A percentile compares a stretch with the other conserved stretches of the same genome.
phyloP scores from a whole-genome alignment of 2,329 filamentous ascomycete species.

The Lomentospora prolificans region DNA sequence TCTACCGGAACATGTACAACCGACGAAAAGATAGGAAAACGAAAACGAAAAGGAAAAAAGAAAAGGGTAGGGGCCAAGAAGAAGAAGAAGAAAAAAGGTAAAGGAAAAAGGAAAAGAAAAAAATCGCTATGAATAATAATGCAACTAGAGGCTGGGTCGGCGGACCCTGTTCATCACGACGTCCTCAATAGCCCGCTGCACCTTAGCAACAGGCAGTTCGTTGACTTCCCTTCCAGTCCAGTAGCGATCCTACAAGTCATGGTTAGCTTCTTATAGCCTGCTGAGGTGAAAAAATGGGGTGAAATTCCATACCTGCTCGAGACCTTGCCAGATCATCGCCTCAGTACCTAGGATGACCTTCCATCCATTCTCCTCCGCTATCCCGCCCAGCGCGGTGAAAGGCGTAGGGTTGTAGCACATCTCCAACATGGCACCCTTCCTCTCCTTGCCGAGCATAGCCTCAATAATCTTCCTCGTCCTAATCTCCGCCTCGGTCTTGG shows the following conservation, averaged over 20 bases:
- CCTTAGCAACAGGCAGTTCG: slow-evolving; percentile 49
- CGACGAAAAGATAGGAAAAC: neutral
- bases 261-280: neutral
- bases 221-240: slow-evolving; percentile 56
- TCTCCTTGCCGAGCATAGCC: slow-evolving; percentile 31
- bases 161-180: slow-evolving; percentile 7
- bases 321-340: slow-evolving; percentile 66
- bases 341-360: slow-evolving; percentile 67
- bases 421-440: slow-evolving; percentile 62
- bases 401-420: slow-evolving; percentile 77
- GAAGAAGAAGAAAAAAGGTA: neutral
- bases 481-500: slow-evolving; percentile 52
- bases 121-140: neutral
- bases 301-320: slow-evolving; percentile 43
- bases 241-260: slow-evolving; percentile 25
- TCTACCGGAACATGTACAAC: neutral
- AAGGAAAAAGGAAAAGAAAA: neutral
- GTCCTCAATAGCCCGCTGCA: slow-evolving; percentile 35
- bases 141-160: neutral
- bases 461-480: slow-evolving; percentile 47
- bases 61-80: neutral
- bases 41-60: neutral
- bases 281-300: neutral
- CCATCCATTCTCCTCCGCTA: slow-evolving; percentile 56
- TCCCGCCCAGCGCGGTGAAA: slow-evolving; percentile 53